These are phyloP conservation scores for Lipomyces sp. DNA, from an alignment of 805 yeast species.

Conservation along the genomic window DNA sequence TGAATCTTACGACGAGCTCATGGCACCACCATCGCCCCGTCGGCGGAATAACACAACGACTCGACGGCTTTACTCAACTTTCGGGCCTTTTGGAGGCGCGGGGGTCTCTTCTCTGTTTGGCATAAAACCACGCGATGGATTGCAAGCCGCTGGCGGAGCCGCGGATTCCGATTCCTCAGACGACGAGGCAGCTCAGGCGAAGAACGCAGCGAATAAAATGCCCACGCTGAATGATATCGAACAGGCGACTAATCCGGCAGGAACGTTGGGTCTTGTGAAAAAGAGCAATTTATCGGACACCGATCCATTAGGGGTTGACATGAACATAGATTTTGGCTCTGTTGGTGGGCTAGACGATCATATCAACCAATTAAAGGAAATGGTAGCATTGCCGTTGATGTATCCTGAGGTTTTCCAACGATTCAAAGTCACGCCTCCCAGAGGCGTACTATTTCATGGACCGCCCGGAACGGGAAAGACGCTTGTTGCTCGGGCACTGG, in stretches of 20 bases:
- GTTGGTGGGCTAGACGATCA: slow-evolving; percentile 92
- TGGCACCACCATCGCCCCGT: slow-evolving; percentile 6
- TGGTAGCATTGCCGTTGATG: slow-evolving; percentile 88
- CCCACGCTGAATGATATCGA: slow-evolving; percentile 28
- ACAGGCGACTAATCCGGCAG: slow-evolving; percentile 29
- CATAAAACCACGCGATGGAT: slow-evolving; percentile 40
- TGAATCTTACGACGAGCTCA: slow-evolving; percentile 31
- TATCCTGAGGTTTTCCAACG: slow-evolving; percentile 91
- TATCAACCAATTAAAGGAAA: slow-evolving; percentile 88
- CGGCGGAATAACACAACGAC: slow-evolving; percentile 34
- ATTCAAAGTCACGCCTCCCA: slow-evolving; percentile 89
- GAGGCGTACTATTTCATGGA: slow-evolving; percentile 97
- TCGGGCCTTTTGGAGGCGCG: slow-evolving; percentile 97
- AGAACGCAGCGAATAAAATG: slow-evolving; percentile 33
- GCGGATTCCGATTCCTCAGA: slow-evolving; percentile 48
- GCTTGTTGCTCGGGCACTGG: slow-evolving; percentile 93
- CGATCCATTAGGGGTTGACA: slow-evolving; percentile 89
- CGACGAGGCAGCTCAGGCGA: slow-evolving; percentile 38
- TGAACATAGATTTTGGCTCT: slow-evolving; percentile 75
- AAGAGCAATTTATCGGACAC: slow-evolving; percentile 74
- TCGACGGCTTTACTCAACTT: slow-evolving; percentile 81
- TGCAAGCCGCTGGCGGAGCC: slow-evolving; percentile 33
- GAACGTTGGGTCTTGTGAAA: slow-evolving; percentile 38
- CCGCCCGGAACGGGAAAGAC: slow-evolving; percentile 99
- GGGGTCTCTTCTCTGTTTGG: slow-evolving; percentile 86